Evolutionary conservation across 176 grass and related monocot genomes (phyloP).

Genomic region (Musa schizocarpa): DNA sequence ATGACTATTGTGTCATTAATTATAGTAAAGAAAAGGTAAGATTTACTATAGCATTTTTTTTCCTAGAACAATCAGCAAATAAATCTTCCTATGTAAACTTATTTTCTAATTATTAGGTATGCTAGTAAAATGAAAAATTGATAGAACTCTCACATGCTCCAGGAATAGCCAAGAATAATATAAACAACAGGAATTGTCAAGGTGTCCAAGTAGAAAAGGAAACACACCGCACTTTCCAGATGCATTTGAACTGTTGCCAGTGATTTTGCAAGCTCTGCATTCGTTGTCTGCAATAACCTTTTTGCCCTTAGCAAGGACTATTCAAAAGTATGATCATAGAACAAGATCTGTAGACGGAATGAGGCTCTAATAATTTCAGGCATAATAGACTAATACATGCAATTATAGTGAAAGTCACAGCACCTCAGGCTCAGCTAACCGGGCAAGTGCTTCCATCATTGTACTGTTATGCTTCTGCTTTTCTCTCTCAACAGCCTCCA

Average conservation of each 20-base stretch:
- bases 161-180: constrained; percentile 15
- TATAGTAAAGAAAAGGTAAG: neutral
- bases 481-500: constrained; percentile 87
- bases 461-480: constrained; percentile 79
- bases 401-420: constrained; percentile 1
- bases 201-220: constrained; percentile 15
- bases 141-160: neutral
- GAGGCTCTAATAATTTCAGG: neutral
- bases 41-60: neutral
- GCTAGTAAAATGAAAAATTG: neutral
- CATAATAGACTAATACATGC: constrained; percentile 1
- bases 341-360: neutral
- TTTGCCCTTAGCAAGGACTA: constrained; percentile 1
- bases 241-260: constrained; percentile 75
- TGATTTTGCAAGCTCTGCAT: constrained; percentile 75
- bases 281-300: constrained; percentile 44
- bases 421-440: constrained; percentile 82
- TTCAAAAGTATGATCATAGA: neutral
- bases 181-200: neutral
- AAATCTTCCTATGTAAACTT: neutral
- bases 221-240: constrained; percentile 68
- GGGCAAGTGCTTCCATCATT: constrained; percentile 82
- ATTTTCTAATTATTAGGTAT: neutral
- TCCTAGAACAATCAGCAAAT: neutral
- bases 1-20: neutral